Percentiles rank a stretch among this genome's conserved stretches.
phyloP scores from a whole-genome alignment of 2,329 filamentous ascomycete genomes.

The Talaromyces sp. region DNA sequence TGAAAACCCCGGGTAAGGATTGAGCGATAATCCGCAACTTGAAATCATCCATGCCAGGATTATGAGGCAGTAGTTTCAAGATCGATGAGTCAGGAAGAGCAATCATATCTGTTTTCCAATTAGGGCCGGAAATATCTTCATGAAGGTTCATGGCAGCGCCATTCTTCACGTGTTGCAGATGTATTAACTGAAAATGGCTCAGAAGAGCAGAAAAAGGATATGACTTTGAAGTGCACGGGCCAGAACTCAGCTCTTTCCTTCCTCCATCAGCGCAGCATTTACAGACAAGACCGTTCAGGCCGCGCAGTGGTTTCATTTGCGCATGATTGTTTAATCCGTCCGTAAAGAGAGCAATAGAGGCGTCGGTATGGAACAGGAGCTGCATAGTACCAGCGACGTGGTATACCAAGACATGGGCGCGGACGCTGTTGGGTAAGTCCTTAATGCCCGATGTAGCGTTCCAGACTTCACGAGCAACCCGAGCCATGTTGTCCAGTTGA shows the following conservation, averaged over 20 bases:
- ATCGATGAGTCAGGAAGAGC: conserved; percentile 48
- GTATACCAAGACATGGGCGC: conserved; percentile 60
- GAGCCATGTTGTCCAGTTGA: conserved; percentile 51
- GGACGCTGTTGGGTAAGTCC: conserved; percentile 57
- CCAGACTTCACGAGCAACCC: conserved; percentile 59
- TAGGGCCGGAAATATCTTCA: conserved; percentile 28
- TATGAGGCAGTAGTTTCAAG: conserved; percentile 13
- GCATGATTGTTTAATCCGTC: conserved; percentile 54
- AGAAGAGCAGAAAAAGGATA: conserved; percentile 30
- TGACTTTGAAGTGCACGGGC: conserved; percentile 16
- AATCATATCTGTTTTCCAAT: conserved; percentile 60
- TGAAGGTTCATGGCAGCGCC: conserved; percentile 20
- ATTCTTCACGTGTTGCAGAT: conserved; percentile 25
- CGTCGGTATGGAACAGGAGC: conserved; percentile 52
- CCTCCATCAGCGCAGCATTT: conserved; percentile 43
- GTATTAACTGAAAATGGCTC: conserved; percentile 35
- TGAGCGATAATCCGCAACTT: conserved; percentile 50
- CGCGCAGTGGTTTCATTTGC: conserved; percentile 54
- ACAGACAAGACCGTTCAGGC: conserved; percentile 52
- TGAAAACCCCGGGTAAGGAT: conserved; percentile 46
- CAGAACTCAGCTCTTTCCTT: conserved; percentile 12
- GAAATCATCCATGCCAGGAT: conserved; percentile 48
- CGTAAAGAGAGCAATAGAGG: conserved; percentile 55
- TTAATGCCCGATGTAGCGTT: conserved; percentile 55
- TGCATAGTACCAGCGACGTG: conserved; percentile 57